Evolutionary conservation across 2,329 filamentous ascomycete species (phyloP), one percentile per base, ranked within the genome.

Genomic region (Lachnellula arida): DNA sequence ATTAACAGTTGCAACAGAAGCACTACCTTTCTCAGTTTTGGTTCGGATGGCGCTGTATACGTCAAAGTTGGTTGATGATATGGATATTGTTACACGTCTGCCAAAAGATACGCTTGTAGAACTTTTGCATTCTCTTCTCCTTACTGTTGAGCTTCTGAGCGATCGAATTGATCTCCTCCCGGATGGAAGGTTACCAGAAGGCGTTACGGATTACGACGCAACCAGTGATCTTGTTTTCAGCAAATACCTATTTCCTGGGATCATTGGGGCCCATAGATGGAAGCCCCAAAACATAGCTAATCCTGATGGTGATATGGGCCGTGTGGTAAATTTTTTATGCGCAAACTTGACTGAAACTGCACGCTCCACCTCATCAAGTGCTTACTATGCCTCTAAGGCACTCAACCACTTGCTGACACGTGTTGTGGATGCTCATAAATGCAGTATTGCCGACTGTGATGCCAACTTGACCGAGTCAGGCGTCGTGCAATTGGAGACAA

Each of bases 21-120:
- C 79, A 4, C 81, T 82, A 60, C 88, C 88, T 0, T 82, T 85
- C 34, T 90, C 90, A 2, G 76, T 88, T 53, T 84, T 90, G 1
- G 81, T 89, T 14, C 81, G 93, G 54, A 88, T 95, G 75, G 84
- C 87, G 1, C 77, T 87, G 49, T 96, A 91, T 68, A 80, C 84
- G 0, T 76, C 78, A 5, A 79, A 78, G 49, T 68, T 94, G 0
- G 68, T 91, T 66, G 70, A 0, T 3, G 69, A 71, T 3, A 72
- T 73, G 0, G 62, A 78, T 9, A 63, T 74, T 2, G 54, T 78
- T 0, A 62, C 72, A 0, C 63, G 69, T 0, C 59, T 82, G 0
- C 73, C 79, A 0, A 64, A 67, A 2, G 66, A 73, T 2, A 72
- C 74, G 19, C 76, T 78, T 51, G 70, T 77, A 8, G 78, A 85